Conservation (phyloP, 805 yeast species). For the Myxozyma neotropica region DNA sequence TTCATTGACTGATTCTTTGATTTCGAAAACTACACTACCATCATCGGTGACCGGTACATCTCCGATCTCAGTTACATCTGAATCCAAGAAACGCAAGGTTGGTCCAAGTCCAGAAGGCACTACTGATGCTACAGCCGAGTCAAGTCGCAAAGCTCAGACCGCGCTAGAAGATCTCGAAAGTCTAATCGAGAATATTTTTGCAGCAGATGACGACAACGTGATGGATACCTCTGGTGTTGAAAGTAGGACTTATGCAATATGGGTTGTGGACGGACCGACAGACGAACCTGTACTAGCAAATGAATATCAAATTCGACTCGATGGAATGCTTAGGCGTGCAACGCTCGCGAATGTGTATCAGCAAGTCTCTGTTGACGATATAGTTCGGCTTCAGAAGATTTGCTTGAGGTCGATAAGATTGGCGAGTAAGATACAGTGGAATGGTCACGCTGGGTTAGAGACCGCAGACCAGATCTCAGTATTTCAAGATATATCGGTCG, state of each 20-base stretch:
- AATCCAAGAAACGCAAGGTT: slow-evolving; percentile 12
- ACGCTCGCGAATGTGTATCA: slow-evolving; percentile 1
- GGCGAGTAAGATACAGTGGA: slow-evolving; percentile 13
- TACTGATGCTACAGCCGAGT: background rate
- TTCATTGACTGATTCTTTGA: background rate
- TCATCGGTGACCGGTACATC: background rate
- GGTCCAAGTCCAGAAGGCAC: background rate
- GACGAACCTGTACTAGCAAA: slow-evolving; percentile 20
- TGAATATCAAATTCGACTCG: slow-evolving; percentile 23
- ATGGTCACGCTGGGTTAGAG: slow-evolving; percentile 5
- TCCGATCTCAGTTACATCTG: background rate
- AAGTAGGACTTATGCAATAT: slow-evolving; percentile 6
- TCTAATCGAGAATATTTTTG: slow-evolving; percentile 22
- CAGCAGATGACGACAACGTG: slow-evolving; percentile 28
- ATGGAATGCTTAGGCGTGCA: slow-evolving; percentile 16
- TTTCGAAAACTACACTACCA: background rate
- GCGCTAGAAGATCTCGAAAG: slow-evolving; percentile 11
- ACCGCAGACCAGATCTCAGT: background rate
- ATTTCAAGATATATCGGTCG: background rate
- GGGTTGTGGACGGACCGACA: slow-evolving; percentile 12
- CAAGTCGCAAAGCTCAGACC: background rate
- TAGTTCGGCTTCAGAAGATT: slow-evolving; percentile 26
- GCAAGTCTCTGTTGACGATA: slow-evolving; percentile 18
- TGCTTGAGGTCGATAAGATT: slow-evolving; percentile 15
- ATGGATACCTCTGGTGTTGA: slow-evolving; percentile 24